These are phyloP conservation scores for Xylaria arbuscula DNA, from an alignment of 2,329 filamentous ascomycete species.

Conservation along the genomic window DNA sequence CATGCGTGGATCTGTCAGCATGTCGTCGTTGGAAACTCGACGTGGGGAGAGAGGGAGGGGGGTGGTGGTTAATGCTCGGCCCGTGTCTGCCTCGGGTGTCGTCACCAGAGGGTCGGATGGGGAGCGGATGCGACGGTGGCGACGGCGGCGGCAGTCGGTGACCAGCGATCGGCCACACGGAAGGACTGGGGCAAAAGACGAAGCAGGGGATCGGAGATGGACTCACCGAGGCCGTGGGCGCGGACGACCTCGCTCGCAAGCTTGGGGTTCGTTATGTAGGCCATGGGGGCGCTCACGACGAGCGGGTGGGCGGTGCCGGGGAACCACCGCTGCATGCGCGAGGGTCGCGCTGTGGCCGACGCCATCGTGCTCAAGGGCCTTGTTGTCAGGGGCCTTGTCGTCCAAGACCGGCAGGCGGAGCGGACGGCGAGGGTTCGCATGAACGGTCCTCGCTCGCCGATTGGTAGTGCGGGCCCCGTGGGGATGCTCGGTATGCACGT, in stretches of 20 bases:
- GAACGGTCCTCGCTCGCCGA: not conserved
- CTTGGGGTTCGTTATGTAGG: slow-evolving; percentile 51
- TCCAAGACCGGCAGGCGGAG: slow-evolving; percentile 20
- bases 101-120: not conserved
- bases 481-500: not conserved
- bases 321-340: slow-evolving; percentile 51
- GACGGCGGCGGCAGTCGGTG: not conserved
- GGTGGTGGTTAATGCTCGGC: not conserved
- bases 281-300: slow-evolving; percentile 57
- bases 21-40: not conserved
- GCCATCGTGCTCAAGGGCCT: slow-evolving; percentile 22
- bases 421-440: slow-evolving; percentile 25
- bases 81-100: not conserved
- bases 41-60: not conserved
- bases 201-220: not conserved
- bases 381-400: slow-evolving; percentile 12
- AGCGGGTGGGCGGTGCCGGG: slow-evolving; percentile 53
- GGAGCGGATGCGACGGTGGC: not conserved
- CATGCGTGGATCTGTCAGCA: slow-evolving; percentile 1
- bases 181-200: not conserved
- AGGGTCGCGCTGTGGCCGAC: slow-evolving; percentile 15
- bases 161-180: not conserved
- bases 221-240: slow-evolving; percentile 56
- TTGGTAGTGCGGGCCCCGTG: not conserved
- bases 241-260: slow-evolving; percentile 55